A percentile compares a stretch with the other conserved stretches of the same genome.
Evolutionary conservation across 2,329 filamentous ascomycete species (phyloP).

Genomic region (Dothidotthia symphoricarpi): DNA sequence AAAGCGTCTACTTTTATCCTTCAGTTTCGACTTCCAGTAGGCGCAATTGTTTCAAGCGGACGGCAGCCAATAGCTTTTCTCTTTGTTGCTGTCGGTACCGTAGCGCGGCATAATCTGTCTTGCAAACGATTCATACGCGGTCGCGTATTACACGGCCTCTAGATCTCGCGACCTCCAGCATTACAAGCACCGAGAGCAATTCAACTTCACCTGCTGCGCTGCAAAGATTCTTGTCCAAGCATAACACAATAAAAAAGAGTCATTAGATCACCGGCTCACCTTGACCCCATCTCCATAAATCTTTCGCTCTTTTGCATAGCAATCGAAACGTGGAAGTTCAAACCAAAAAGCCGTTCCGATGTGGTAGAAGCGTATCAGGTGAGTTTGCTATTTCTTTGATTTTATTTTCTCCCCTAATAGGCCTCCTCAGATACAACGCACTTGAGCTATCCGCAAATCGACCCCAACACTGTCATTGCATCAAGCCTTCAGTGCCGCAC

Average conservation of each 20-base stretch:
- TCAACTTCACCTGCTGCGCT: conserved; percentile 6
- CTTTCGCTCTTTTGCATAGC: not conserved
- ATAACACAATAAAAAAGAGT: too few relatives aligned
- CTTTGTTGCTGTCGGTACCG: not conserved
- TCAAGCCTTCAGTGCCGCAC: too few relatives aligned
- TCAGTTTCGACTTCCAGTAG: too few relatives aligned
- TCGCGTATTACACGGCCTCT: too few relatives aligned
- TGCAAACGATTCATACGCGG: not conserved
- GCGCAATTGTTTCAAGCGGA: too few relatives aligned
- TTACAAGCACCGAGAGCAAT: conserved; percentile 3
- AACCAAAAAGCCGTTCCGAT: conserved; percentile 9
- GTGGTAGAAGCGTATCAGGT: conserved; percentile 13
- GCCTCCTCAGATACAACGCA: too few relatives aligned
- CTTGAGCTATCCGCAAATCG: too few relatives aligned
- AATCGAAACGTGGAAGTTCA: not conserved
- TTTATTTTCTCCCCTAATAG: not conserved
- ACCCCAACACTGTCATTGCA: too few relatives aligned
- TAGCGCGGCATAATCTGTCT: conserved; percentile 3
- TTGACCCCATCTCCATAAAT: too few relatives aligned
- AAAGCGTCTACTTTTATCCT: too few relatives aligned
- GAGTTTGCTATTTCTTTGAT: conserved; percentile 1
- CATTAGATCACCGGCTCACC: too few relatives aligned
- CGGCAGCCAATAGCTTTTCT: too few relatives aligned
- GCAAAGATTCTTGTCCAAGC: conserved; percentile 6
- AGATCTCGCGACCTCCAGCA: conserved; percentile 5